Conservation (phyloP, 306 rosid species). For the Crataegus laevigata region DNA sequence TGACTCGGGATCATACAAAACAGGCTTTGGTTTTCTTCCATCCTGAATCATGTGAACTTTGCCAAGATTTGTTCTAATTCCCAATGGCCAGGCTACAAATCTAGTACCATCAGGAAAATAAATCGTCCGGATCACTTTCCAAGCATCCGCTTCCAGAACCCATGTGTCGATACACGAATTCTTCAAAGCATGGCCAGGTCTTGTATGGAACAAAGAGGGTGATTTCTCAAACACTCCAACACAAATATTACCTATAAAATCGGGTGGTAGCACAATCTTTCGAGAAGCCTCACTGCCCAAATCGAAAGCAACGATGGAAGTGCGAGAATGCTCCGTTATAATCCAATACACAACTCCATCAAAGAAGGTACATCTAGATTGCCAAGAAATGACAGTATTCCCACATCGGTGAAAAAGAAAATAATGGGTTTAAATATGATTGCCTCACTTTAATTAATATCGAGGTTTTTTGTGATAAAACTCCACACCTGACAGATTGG, state of each 20-base stretch:
- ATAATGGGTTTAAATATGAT: too few relatives aligned
- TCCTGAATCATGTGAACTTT: neutral
- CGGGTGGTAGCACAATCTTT: neutral
- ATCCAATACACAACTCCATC: neutral
- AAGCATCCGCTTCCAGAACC: neutral
- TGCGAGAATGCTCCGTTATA: neutral
- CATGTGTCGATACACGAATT: neutral
- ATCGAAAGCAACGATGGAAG: neutral
- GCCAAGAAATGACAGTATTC: neutral
- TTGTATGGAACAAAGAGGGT: neutral
- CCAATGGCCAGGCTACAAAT: neutral
- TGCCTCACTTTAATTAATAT: too few relatives aligned
- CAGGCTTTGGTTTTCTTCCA: neutral
- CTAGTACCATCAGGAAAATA: neutral
- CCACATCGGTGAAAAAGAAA: neutral
- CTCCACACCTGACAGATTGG: too few relatives aligned
- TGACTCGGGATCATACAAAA: neutral
- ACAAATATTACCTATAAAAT: too few relatives aligned
- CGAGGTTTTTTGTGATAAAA: too few relatives aligned
- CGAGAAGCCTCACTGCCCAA: neutral
- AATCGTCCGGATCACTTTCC: neutral
- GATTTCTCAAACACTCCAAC: neutral
- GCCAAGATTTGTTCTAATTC: neutral
- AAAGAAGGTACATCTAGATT: neutral
- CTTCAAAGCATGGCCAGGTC: neutral